Percentiles rank a stretch among this genome's conserved stretches.
Evolutionary conservation across 306 rosid genomes (phyloP).

Genomic region (Quercus engelmannii): DNA sequence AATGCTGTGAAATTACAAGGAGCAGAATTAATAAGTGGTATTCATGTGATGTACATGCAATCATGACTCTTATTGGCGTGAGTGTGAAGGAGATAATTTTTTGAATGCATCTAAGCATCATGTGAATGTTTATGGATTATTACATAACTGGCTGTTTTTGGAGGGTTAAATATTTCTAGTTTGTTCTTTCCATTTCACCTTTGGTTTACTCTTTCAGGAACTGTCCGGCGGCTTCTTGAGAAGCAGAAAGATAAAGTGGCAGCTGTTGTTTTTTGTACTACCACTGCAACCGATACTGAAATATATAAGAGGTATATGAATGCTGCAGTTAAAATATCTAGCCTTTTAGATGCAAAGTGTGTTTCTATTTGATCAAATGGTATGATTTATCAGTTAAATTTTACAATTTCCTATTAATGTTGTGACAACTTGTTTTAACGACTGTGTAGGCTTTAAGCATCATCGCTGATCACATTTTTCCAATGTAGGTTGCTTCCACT

Average conservation of each 20-base stretch:
- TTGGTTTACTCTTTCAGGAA: constrained; percentile 53
- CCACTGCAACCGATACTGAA: constrained; percentile 79
- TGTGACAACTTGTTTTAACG: constrained; percentile 11
- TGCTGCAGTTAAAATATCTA: not conserved
- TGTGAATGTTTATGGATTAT: constrained; percentile 10
- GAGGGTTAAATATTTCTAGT: constrained; percentile 1
- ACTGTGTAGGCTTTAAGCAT: constrained; percentile 10
- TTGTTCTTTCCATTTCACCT: not conserved
- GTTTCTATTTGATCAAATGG: not conserved
- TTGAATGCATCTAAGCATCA: constrained; percentile 4
- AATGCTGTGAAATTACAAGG: not conserved
- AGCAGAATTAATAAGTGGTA: constrained; percentile 1
- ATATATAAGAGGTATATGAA: constrained; percentile 77
- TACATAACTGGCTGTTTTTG: constrained; percentile 13
- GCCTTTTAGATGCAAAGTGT: not conserved
- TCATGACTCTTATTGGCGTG: not conserved
- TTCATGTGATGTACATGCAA: constrained; percentile 4
- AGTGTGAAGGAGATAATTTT: not conserved
- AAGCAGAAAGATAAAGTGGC: constrained; percentile 80
- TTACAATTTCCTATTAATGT: not conserved
- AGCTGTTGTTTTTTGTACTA: constrained; percentile 91
- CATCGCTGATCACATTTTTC: constrained; percentile 12
- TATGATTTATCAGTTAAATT: not conserved
- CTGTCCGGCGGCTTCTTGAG: constrained; percentile 90
- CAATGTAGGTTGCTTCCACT: constrained; percentile 84